Evolutionary conservation across 306 rosid species (phyloP), one percentile per base, ranked within the genome.

Genomic region (Acacia confusa): DNA sequence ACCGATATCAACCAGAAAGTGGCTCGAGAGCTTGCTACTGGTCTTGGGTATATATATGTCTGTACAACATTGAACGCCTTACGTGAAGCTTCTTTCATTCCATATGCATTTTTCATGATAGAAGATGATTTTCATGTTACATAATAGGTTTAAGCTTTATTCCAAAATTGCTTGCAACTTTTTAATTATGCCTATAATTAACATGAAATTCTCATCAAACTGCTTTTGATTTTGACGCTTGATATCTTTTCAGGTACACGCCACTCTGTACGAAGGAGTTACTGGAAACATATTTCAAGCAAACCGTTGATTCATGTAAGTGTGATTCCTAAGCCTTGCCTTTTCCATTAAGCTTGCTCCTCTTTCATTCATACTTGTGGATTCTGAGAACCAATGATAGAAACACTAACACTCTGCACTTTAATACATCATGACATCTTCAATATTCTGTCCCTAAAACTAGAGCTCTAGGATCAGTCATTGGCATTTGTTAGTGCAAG

Each of bases 1-100:
- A 87, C 97, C 3, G 92, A 95, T 57, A 88, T 91, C 79, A 95
- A 92, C 89, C 92, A 91, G 74, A 88, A 83, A 87, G 99, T 95
- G 87, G 93, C 96, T 79, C 90, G 84, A 57, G 94, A 92, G 87
- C 94, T 95, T 45, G 98, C 97, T 47, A 93, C 86, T 82, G 99
- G 97, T 74, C 92, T 93, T 11, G 94, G 98, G 98, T 95, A 88
- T 53, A 2, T 47, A 10, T 75, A 20, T 72, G 27, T 41, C 19
- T 6, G 7, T 69, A n/a, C 57, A 40, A 36, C 32, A 24, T 41
- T 44, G 28, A 43, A 53, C 13, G 17, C 28, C 36, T n/a, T 28
- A 80, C 65, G 8, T 52, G 44, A 55, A 78, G 43, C 65, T 61
- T 38, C 64, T 74, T 82, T 75, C 47, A 15, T 30, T 64, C 64